Evolutionary conservation across 176 grass and related monocot genomes (phyloP), one percentile per base, ranked within the genome.

Genomic region (Oryza meyeriana): DNA sequence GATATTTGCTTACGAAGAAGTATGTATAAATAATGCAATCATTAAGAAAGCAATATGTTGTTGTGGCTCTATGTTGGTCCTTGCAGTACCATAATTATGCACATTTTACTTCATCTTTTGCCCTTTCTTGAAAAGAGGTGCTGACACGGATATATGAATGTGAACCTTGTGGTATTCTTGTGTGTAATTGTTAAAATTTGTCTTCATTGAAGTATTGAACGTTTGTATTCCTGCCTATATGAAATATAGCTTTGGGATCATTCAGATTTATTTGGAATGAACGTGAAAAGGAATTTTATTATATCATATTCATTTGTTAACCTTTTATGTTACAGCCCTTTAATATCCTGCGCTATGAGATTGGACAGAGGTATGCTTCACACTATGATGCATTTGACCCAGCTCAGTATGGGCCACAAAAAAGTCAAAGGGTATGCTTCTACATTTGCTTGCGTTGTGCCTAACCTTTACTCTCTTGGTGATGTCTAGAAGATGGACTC

Each of bases 351-450:
- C 84, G 91, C 30, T 99, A 99, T 85, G 91, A 99, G 78, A 88
- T 95, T 83, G 93, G 89, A 61, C 96, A 99, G 85, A 89, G 59
- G 59, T 99, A 99, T 90, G 93, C 96, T 85, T 95, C 91, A 29
- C 96, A 95, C 39, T 99, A 99, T 88, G 96, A 99, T 14, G 93
- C 91, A 65, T 99, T 99, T 69, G 90, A 99, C 75, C 96, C 96
- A 28, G 69, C 79, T 74, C 93, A 95, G 59, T 99, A 99, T 75
- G 93, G 96, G 42, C 96, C 96, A 38, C 96, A 99, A 72, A 93
- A 95, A 76, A 95, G 80, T 75, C 96, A 94, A 85, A 91, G 93
- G 87, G 96, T 99, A 95, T 25, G 68, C 63, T 52, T 10, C 13
- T 45, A 88, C 4, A 62, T 89, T 67, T 26, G 25, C 30, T 78